These are phyloP conservation scores for Rutidosis leptorrhynchoides DNA, from an alignment of 129 eudicot species.

Conservation along the genomic window DNA sequence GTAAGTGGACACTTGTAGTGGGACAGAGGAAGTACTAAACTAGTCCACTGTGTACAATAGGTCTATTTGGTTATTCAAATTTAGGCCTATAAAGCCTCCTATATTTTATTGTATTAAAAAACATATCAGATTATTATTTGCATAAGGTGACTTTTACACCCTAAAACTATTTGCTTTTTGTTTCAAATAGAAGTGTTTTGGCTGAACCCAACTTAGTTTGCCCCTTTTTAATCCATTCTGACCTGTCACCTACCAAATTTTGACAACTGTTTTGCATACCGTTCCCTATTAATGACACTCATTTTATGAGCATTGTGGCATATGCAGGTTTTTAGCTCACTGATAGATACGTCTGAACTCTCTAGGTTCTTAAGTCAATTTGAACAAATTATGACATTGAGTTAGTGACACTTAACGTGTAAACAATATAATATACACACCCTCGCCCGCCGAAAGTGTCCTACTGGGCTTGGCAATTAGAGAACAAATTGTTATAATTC, in stretches of 20 bases:
- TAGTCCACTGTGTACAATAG: neutral
- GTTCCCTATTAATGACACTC: neutral
- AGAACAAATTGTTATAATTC: too few species aligned
- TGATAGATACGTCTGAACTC: neutral
- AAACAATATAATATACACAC: slow-evolving; percentile 6
- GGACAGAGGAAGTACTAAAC: neutral
- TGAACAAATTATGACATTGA: neutral
- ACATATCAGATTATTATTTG: neutral
- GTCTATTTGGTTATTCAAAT: neutral
- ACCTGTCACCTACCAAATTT: neutral
- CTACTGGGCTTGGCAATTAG: neutral
- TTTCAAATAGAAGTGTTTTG: neutral
- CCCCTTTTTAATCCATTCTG: neutral
- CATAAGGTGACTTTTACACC: neutral
- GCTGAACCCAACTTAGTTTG: neutral
- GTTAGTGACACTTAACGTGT: neutral
- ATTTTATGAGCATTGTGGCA: neutral
- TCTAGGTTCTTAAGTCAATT: neutral
- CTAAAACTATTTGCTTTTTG: neutral
- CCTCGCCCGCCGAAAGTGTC: too few species aligned
- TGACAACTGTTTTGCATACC: neutral
- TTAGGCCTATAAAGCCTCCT: neutral
- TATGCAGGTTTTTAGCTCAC: neutral
- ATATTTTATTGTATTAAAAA: neutral
- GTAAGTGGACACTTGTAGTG: too few species aligned